Evolutionary conservation across 2,329 filamentous ascomycete species (phyloP), one percentile per base, ranked within the genome.

Genomic region (Kalmusia sp.): DNA sequence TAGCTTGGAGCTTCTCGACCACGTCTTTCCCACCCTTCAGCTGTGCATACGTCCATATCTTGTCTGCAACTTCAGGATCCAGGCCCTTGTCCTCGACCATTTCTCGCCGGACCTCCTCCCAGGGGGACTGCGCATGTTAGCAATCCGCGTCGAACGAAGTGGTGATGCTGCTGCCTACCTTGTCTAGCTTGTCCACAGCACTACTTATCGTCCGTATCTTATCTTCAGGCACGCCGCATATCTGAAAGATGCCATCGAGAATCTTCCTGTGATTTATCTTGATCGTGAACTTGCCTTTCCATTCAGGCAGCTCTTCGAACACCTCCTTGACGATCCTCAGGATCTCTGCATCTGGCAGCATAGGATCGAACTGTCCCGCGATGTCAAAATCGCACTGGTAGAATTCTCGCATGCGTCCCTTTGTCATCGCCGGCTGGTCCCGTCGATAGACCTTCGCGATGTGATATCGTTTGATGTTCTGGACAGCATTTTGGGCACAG

Each of bases 361-460:
- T 96, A 49, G 91, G 78, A 72, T 96, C 93, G 78, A 92, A 96
- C 35, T 79, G 81, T 56, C 93, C 68, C 11, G 93, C 93, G 77
- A 97, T 93, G 72, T 97, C 93, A 70, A 97, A 96, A 77, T 98
- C 93, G 79, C 93, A 97, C 77, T 97, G 93, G 79, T 96, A 96
- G 77, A 96, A 96, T 77, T 97, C 93, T 69, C 93, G 86, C 89
- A 96, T 95, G 49, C 93, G 87, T 46, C 93, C 93, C 74, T 96
- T 95, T 57, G 89, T 91, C 79, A 97, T 91, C 7, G 69, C 68
- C 21, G 90, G 90, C 74, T 92, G 89, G 73, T 93, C 90, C 72
- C 89, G 80, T 57, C 90, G 83, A 78, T 92, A 93, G 46, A 96
- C 93, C 79, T 96, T 96, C 64, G 92, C 92, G 64, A 98, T 93